Percentiles rank a stretch among this genome's conserved stretches.
These are phyloP conservation scores for Magnaporthales sp. DNA, from an alignment of 2,329 filamentous ascomycete genomes.

Conservation along the genomic window DNA sequence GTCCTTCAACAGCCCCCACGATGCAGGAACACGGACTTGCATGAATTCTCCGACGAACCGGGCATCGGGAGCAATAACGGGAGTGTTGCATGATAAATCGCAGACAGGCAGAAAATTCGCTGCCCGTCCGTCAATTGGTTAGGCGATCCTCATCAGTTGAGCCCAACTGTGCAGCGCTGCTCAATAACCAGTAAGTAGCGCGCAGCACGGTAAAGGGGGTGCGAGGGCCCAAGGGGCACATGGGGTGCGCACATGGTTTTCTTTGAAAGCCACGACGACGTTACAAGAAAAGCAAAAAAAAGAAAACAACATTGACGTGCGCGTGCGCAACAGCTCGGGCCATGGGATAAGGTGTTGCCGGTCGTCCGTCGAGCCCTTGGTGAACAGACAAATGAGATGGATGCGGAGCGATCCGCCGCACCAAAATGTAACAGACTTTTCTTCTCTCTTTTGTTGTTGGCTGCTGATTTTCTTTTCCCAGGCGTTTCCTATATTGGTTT, in stretches of 20 bases:
- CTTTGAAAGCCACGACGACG: not conserved
- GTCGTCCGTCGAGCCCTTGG: not conserved
- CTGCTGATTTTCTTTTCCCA: not conserved
- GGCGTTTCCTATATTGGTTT: not conserved
- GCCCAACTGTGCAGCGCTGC: not conserved
- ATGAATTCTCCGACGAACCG: not conserved
- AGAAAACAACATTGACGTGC: not conserved
- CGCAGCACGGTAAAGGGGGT: not conserved
- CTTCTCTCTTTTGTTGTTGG: not conserved
- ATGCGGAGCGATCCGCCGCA: not conserved
- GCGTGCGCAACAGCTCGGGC: not conserved
- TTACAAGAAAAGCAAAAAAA: not conserved
- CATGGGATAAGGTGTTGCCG: not conserved
- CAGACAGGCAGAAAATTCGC: not conserved
- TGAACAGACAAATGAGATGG: not conserved
- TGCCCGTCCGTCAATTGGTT: not conserved
- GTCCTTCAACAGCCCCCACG: not conserved
- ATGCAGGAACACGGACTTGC: slow-evolving; percentile 1
- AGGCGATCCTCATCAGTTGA: too few relatives aligned
- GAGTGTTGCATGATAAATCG: not conserved
- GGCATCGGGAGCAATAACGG: not conserved
- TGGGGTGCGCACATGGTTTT: too few relatives aligned
- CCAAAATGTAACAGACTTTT: not conserved
- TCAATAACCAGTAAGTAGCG: not conserved
- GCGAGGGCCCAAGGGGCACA: too few relatives aligned